These are phyloP conservation scores for Alternaria tenuissima DNA, from an alignment of 2,329 filamentous ascomycete genomes.

Conservation along the genomic window DNA sequence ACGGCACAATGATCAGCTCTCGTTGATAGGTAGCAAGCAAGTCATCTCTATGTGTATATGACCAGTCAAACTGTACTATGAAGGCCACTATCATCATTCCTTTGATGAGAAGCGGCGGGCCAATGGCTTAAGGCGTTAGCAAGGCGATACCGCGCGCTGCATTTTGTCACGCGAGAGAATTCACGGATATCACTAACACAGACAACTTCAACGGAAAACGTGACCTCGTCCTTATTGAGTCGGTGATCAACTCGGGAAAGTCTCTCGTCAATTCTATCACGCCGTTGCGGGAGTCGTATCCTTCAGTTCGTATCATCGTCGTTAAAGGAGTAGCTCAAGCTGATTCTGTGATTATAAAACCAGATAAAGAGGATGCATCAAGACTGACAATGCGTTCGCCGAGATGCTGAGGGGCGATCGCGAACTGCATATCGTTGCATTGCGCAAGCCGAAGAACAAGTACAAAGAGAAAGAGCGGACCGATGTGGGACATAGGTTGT, in stretches of 20 bases:
- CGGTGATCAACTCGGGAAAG: slow-evolving; percentile 67
- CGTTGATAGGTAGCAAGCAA: background rate
- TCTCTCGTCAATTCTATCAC: slow-evolving; percentile 59
- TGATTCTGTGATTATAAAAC: background rate
- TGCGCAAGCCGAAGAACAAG: slow-evolving; percentile 65
- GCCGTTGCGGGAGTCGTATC: slow-evolving; percentile 31
- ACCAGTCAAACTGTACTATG: background rate
- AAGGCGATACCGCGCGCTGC: slow-evolving; percentile 61
- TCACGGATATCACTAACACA: slow-evolving; percentile 52
- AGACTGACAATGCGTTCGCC: slow-evolving; percentile 19
- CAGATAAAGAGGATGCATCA: background rate
- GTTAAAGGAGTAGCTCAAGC: slow-evolving; percentile 65
- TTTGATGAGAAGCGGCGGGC: slow-evolving; percentile 70
- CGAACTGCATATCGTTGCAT: slow-evolving; percentile 57
- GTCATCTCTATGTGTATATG: background rate
- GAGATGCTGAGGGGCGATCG: slow-evolving; percentile 12
- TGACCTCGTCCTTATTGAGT: slow-evolving; percentile 66
- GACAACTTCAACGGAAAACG: slow-evolving; percentile 52
- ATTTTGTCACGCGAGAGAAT: slow-evolving; percentile 59
- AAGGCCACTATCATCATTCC: slow-evolving; percentile 62
- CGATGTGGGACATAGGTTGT: slow-evolving; percentile 67
- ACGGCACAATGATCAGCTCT: background rate
- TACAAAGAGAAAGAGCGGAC: slow-evolving; percentile 61
- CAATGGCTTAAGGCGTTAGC: slow-evolving; percentile 67
- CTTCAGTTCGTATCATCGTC: slow-evolving; percentile 58